Evolutionary conservation across 768 basidiomycete genomes (phyloP).

Genomic region (Naematelia encephala): DNA sequence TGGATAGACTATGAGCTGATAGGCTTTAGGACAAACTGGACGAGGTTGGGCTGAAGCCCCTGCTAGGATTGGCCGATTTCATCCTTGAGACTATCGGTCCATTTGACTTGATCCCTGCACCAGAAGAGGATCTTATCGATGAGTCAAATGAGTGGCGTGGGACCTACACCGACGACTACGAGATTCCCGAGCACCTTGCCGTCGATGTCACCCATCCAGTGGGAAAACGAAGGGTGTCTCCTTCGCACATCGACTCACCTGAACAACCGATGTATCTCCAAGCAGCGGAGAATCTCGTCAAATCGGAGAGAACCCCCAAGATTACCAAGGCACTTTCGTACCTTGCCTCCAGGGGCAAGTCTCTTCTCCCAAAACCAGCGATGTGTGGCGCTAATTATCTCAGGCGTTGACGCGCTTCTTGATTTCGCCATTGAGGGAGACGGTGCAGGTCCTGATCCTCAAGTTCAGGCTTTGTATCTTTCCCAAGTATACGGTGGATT

Average conservation of each 20-base stretch:
- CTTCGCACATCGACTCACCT: neutral
- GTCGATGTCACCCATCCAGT: conserved; percentile 13
- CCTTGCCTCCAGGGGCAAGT: conserved; percentile 76
- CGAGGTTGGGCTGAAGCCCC: conserved; percentile 66
- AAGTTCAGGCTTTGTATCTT: conserved; percentile 80
- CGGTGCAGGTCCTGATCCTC: conserved; percentile 71
- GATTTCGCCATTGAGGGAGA: conserved; percentile 85
- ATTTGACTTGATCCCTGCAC: conserved; percentile 34
- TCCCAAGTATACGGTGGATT: conserved; percentile 76
- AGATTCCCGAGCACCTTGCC: conserved; percentile 26
- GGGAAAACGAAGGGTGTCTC: neutral
- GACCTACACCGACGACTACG: conserved; percentile 29
- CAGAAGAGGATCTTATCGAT: conserved; percentile 16
- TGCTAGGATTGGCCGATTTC: conserved; percentile 64
- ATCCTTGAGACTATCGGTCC: conserved; percentile 52
- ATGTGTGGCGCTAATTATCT: conserved; percentile 6
- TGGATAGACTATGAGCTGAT: conserved; percentile 2
- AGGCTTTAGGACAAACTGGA: conserved; percentile 58
- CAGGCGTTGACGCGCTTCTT: conserved; percentile 75
- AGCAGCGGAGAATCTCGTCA: conserved; percentile 8
- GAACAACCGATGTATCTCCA: neutral
- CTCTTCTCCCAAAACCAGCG: neutral
- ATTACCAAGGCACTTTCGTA: conserved; percentile 80
- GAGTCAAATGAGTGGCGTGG: conserved; percentile 32
- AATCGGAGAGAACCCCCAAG: conserved; percentile 51